These are phyloP conservation scores for Suhomyces kunorum DNA, from an alignment of 1,139 yeast genomes.

Conservation along the genomic window DNA sequence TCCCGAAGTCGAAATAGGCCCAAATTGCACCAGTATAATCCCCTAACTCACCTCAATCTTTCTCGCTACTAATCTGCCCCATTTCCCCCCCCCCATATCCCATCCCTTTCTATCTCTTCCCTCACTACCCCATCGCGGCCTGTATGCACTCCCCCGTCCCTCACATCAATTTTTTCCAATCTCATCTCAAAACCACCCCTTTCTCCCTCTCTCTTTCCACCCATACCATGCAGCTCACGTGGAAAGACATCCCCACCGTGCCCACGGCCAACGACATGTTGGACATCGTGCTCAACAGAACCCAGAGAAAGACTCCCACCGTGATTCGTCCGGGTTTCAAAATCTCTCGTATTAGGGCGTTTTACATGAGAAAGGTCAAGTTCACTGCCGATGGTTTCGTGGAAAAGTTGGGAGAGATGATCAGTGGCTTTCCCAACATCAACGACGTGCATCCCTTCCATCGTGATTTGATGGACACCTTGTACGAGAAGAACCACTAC, in stretches of 20 bases:
- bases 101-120: not conserved
- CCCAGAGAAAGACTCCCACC: constrained; percentile 98
- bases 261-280: constrained; percentile 89
- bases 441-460: constrained; percentile 99
- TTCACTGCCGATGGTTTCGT: constrained; percentile 94
- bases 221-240: constrained; percentile 81
- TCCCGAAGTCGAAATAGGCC: not conserved
- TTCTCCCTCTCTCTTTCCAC: constrained; percentile 2
- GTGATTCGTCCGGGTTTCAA: constrained; percentile 96
- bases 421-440: constrained; percentile 90
- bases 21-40: not conserved
- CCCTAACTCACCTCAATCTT: not conserved
- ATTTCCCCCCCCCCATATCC: not conserved
- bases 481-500: constrained; percentile 96
- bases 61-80: not conserved
- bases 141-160: constrained; percentile 4
- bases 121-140: not conserved
- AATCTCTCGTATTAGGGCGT: constrained; percentile 95
- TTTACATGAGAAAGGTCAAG: constrained; percentile 96
- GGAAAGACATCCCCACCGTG: constrained; percentile 97
- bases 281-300: constrained; percentile 94
- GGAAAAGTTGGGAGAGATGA: constrained; percentile 84
- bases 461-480: constrained; percentile 94
- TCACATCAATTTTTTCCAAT: constrained; percentile 7
- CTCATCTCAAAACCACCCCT: not conserved